Base-by-base conservation (phyloP, 306 rosid species). In the Medicago truncatula region DNA sequence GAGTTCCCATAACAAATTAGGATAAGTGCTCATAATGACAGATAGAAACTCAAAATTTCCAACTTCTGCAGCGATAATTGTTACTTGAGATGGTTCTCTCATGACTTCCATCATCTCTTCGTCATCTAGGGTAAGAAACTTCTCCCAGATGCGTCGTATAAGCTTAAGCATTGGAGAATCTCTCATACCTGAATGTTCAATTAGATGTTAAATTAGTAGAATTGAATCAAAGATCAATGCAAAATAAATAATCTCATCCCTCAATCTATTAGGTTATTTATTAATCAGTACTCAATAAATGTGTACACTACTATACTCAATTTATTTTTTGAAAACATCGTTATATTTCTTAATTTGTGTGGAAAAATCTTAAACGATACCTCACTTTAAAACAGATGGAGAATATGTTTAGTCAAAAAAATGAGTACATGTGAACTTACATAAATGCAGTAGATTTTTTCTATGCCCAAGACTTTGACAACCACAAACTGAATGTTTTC, bases 41-140 rank as follows among this genome's bases (percentile, higher is more conserved):
- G 84, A 75, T 16, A 85, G 28, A 70, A 85, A 82, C 75, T 85
- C 84, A 41, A 85, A 78, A 67, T 82, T 85, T n/a, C 88, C 88
- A 28, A 71, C 79, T 54, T 75, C 65, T 7, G 76, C 84, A 3
- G 86, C 88, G 75, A 65, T 17, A 60, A 53, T 76, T 71, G 49
- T 43, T 49, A 75, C 69, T 43, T 65, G 84, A 1, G 78, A 49
- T 31, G 86, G 88, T 10, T 23, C 17, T 14, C 71, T 67, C 46
- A 79, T 75, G 7, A 9, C 13, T 0, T 59, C 4, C 73, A 20
- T 66, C 40, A 82, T 21, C 10, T 10, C 13, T 3, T 3, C 0
- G 34, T 78, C 80, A 2, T 53, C 79, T 2, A 20, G 7, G 9
- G 31, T 9, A 25, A 85, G 86, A 25, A 71, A 23, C 49, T 34